phyloP scores from a whole-genome alignment of 2,329 filamentous ascomycete species.

The Thelonectria discophora region DNA sequence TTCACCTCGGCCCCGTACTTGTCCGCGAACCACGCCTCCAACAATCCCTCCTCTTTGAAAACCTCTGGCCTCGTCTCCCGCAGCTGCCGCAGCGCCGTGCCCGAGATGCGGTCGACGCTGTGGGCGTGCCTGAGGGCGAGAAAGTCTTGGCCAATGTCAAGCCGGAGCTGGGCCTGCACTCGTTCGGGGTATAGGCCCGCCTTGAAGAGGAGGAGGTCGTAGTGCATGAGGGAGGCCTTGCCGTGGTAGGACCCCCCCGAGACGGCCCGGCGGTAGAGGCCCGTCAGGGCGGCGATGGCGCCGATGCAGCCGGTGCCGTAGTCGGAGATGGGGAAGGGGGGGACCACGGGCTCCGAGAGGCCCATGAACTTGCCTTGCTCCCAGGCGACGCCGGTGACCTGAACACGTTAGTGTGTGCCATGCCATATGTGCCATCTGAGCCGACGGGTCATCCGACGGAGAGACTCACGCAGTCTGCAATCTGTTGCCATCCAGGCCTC shows the following conservation, averaged over 20 bases:
- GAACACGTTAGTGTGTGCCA: too few species aligned
- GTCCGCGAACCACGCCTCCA: slow-evolving; percentile 29
- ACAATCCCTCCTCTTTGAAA: slow-evolving; percentile 5
- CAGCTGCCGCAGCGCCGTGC: slow-evolving; percentile 61
- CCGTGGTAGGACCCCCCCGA: slow-evolving; percentile 73
- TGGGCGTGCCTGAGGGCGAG: slow-evolving; percentile 66
- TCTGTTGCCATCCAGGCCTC: slow-evolving; percentile 76
- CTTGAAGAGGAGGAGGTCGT: slow-evolving; percentile 71
- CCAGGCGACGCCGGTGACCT: slow-evolving; percentile 66
- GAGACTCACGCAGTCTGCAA: slow-evolving; percentile 67
- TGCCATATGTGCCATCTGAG: not conserved
- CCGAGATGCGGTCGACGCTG: slow-evolving; percentile 72
- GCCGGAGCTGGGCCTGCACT: slow-evolving; percentile 62
- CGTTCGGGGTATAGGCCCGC: slow-evolving; percentile 64
- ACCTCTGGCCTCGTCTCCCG: slow-evolving; percentile 25
- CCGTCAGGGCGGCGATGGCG: slow-evolving; percentile 71
- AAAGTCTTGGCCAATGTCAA: slow-evolving; percentile 61
- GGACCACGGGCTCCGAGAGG: slow-evolving; percentile 69
- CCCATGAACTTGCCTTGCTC: slow-evolving; percentile 71
- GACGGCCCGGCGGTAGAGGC: slow-evolving; percentile 69
- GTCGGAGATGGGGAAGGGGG: slow-evolving; percentile 70
- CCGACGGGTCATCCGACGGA: not conserved
- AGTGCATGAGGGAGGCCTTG: slow-evolving; percentile 71
- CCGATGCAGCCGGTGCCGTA: slow-evolving; percentile 79
- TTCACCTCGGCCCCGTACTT: slow-evolving; percentile 43